These are phyloP conservation scores for Calocybe gangraenosa DNA, from an alignment of 768 basidiomycete genomes.

Conservation along the genomic window DNA sequence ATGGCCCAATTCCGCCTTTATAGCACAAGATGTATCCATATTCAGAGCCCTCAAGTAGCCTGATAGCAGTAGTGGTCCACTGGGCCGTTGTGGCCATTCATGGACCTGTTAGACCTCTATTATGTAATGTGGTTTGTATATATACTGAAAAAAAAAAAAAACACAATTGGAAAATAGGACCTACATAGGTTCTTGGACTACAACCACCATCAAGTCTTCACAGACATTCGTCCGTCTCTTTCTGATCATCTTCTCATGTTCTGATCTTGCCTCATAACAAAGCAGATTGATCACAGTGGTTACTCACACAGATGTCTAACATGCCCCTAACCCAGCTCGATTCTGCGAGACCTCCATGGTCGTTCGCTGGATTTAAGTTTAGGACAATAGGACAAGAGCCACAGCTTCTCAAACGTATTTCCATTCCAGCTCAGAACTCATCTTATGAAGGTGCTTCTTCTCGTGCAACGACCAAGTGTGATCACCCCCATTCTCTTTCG, in stretches of 20 bases:
- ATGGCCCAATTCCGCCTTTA: too few species aligned
- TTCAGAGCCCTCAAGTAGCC: too few species aligned
- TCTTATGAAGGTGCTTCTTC: conserved; percentile 19
- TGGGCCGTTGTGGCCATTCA: too few species aligned
- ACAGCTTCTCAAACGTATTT: conserved; percentile 47
- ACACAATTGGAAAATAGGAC: background rate
- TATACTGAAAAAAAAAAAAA: too few species aligned
- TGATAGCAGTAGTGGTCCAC: too few species aligned
- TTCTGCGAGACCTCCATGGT: conserved; percentile 27
- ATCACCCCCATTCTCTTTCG: conserved; percentile 14
- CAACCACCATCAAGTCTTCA: too few species aligned
- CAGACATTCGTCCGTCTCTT: background rate
- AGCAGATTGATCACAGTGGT: background rate
- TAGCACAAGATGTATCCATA: too few species aligned
- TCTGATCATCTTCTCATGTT: background rate
- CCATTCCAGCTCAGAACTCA: conserved; percentile 25
- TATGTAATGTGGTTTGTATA: too few species aligned
- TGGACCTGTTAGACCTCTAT: too few species aligned
- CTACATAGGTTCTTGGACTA: background rate
- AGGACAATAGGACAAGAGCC: conserved; percentile 51
- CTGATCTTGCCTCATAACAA: background rate
- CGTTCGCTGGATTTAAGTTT: conserved; percentile 45
- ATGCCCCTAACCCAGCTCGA: background rate
- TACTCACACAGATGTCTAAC: background rate
- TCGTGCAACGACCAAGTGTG: conserved; percentile 16